Conservation (phyloP, 352 stramenopile genomes). For the Globisporangium heterothallicum region DNA sequence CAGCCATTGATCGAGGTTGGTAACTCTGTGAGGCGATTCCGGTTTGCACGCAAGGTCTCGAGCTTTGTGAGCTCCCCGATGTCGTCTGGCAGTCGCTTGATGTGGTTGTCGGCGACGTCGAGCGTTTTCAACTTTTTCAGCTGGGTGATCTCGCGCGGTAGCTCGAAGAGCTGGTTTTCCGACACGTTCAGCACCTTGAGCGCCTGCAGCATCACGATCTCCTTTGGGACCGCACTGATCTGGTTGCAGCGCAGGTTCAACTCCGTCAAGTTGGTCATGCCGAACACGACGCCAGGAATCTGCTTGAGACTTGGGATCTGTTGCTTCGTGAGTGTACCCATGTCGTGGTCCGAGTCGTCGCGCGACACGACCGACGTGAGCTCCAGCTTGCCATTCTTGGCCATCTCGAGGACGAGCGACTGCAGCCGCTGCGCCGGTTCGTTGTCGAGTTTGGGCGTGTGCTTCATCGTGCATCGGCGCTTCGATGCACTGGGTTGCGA, state of each 20-base stretch:
- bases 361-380: conserved; percentile 50
- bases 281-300: conserved; percentile 54
- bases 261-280: conserved; percentile 50
- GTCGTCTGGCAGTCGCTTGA: conserved; percentile 35
- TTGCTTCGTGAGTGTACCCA: conserved; percentile 44
- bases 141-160: conserved; percentile 41
- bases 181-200: conserved; percentile 47
- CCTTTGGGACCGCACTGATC: conserved; percentile 44
- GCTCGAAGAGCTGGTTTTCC: conserved; percentile 53
- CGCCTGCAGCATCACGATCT: conserved; percentile 41
- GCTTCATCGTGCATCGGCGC: conserved; percentile 22
- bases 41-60: conserved; percentile 43
- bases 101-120: conserved; percentile 51
- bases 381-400: conserved; percentile 39
- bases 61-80: conserved; percentile 51
- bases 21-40: conserved; percentile 45
- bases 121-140: conserved; percentile 45
- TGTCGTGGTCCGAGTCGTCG: conserved; percentile 28
- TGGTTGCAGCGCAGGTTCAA: conserved; percentile 67
- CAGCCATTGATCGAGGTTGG: conserved; percentile 51
- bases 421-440: conserved; percentile 28
- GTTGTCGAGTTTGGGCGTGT: conserved; percentile 20
- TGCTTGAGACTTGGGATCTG: conserved; percentile 41
- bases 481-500: neutral
- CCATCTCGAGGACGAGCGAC: conserved; percentile 50